phyloP scores from a whole-genome alignment of 176 grass and related monocot species.

The Melocanna baccifera region DNA sequence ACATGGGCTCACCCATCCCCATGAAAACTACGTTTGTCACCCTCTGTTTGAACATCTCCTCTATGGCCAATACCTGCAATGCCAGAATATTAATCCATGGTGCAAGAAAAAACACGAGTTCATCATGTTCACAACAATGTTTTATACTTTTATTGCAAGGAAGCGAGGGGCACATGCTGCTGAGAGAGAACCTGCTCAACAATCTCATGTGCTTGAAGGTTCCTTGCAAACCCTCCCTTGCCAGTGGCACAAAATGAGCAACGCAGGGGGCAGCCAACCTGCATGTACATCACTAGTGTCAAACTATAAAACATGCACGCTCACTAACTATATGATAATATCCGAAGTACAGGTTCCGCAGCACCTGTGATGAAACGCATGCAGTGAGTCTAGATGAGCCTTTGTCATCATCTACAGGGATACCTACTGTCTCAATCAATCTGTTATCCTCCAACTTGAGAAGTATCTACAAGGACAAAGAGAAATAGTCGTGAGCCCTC shows the following conservation, averaged over 20 bases:
- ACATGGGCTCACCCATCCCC: conserved; percentile 98
- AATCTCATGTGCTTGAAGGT: conserved; percentile 77
- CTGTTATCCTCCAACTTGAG: conserved; percentile 92
- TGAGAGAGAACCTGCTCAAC: conserved; percentile 62
- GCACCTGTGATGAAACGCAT: conserved; percentile 91
- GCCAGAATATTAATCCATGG: not conserved
- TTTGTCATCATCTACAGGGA: conserved; percentile 70
- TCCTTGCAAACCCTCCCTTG: conserved; percentile 91
- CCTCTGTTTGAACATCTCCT: conserved; percentile 82
- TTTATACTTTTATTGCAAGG: not conserved
- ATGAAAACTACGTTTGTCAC: conserved; percentile 98
- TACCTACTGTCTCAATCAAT: conserved; percentile 88
- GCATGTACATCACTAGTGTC: not conserved
- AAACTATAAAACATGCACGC: not conserved
- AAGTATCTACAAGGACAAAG: conserved; percentile 61
- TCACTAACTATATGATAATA: not conserved
- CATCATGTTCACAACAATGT: not conserved
- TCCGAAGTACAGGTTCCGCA: not conserved
- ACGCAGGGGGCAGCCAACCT: conserved; percentile 90
- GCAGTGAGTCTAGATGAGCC: conserved; percentile 71
- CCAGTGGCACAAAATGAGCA: conserved; percentile 91
- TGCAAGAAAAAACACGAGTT: not conserved
- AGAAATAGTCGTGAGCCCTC: not conserved
- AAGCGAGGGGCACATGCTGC: not conserved
- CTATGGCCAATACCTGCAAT: conserved; percentile 75